These are phyloP conservation scores for Babesia ovis DNA, from an alignment of 169 alveolate species.

Conservation along the genomic window DNA sequence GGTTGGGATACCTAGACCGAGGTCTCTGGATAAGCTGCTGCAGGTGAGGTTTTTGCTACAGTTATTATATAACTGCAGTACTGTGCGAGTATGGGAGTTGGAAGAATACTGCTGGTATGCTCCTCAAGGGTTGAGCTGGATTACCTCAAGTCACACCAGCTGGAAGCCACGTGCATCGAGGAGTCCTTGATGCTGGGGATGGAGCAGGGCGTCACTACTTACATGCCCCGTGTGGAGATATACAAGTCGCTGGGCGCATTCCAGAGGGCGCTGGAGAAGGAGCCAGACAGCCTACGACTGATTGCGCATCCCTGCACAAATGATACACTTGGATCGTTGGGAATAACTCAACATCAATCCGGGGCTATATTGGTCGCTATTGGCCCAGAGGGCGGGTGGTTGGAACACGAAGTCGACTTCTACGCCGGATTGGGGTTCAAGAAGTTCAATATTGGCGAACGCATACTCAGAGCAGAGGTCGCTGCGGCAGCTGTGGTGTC, in stretches of 20 bases:
- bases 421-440: slow-evolving; percentile 40
- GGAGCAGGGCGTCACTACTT: slow-evolving; percentile 65
- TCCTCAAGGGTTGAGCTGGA: slow-evolving; percentile 71
- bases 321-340: slow-evolving; percentile 61
- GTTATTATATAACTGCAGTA: slow-evolving; percentile 34
- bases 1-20: slow-evolving; percentile 79
- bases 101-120: slow-evolving; percentile 70
- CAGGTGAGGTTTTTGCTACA: slow-evolving; percentile 20
- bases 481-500: slow-evolving; percentile 57
- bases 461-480: slow-evolving; percentile 62
- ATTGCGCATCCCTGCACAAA: slow-evolving; percentile 55
- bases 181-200: slow-evolving; percentile 54
- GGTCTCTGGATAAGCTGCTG: slow-evolving; percentile 70
- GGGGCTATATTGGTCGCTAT: slow-evolving; percentile 78
- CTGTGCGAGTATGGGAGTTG: slow-evolving; percentile 77
- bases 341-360: slow-evolving; percentile 3
- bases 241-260: slow-evolving; percentile 47
- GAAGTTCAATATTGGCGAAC: slow-evolving; percentile 39
- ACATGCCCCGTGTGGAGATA: slow-evolving; percentile 48
- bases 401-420: slow-evolving; percentile 61
- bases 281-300: slow-evolving; percentile 3
- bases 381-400: slow-evolving; percentile 83
- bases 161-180: slow-evolving; percentile 42
- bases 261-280: slow-evolving; percentile 12
- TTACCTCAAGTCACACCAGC: slow-evolving; percentile 63